A percentile compares a stretch with the other conserved stretches of the same genome.
Evolutionary conservation across 306 rosid species (phyloP).

Genomic region (Malus sieversii): DNA sequence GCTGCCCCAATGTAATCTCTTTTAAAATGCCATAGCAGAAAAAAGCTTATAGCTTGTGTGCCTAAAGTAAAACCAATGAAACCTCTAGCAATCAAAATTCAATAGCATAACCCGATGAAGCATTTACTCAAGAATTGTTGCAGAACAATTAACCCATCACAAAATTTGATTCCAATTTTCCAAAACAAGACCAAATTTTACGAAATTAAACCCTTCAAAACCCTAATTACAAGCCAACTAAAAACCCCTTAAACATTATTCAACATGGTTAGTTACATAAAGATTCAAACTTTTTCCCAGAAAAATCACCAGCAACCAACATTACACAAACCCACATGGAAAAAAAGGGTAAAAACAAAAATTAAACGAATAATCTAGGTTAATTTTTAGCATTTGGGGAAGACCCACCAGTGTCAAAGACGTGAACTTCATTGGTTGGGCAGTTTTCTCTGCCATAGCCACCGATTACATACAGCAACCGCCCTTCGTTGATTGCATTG

Average conservation of each 20-base stretch:
- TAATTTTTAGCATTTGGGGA: neutral
- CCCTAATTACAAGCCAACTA: constrained; percentile 11
- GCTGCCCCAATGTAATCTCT: too few relatives aligned
- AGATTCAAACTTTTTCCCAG: constrained; percentile 12
- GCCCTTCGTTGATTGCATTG: constrained; percentile 90
- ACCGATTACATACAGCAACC: constrained; percentile 78
- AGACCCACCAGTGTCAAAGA: constrained; percentile 73
- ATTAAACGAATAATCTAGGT: neutral
- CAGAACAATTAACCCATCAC: neutral
- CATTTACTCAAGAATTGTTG: neutral
- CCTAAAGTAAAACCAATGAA: neutral
- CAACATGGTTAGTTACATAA: constrained; percentile 5
- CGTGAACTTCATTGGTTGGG: constrained; percentile 90
- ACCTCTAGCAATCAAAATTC: neutral
- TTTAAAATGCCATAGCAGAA: too few relatives aligned
- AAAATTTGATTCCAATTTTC: neutral
- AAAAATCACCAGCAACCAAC: constrained; percentile 11
- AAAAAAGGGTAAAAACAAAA: neutral
- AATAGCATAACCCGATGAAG: neutral
- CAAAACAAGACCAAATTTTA: neutral
- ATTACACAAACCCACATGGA: constrained; percentile 2
- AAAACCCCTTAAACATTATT: neutral
- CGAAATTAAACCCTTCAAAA: constrained; percentile 1
- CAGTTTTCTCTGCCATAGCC: constrained; percentile 95
- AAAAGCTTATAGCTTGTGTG: too few relatives aligned